Base-by-base conservation (phyloP, 148 eudicot genomes). In the Camellia lanceoleosa region DNA sequence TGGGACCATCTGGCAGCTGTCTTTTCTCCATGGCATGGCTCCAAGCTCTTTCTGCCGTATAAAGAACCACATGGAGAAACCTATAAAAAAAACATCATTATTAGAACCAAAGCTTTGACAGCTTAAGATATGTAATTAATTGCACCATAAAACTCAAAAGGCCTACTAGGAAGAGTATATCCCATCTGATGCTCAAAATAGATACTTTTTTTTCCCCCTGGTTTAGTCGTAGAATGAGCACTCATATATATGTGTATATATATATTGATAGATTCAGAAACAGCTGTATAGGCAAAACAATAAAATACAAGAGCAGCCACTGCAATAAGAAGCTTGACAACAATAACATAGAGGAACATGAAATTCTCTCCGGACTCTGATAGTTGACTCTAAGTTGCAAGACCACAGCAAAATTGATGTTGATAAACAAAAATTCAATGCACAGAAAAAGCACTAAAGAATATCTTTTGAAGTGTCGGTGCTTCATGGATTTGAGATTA, bases 11-110 rank as follows among this genome's bases (percentile, higher is more conserved):
- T 76, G 97, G 95, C 73, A 96, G 76, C 75, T 94, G 97, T 84
- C 95, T 91, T 90, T 96, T 96, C 89, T 96, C 99, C 99, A 96
- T 96, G 52, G 99, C 99, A 80, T 96, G 98, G 86, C 99, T 92
- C 98, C 99, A 96, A 70, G 99, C 99, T 86, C 98, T 92, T 91
- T 96, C 99, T 62, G 98, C 88, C 1, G 90, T 89, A 85, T 96
- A 96, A 55, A 94, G 89, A 79, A 94, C 87, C 79, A 94, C 64
- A 85, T 92, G 98, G 65, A 94, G 95, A 85, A 85, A 94, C 91
- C 98, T 94, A 76, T 18, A 77, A 49, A 56, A 68, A 59, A 68
- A 10, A 49, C 46, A 42, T 19, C 46, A 68, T 7, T 58, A 55
- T 68, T 19, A 60, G 69, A 60, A 68, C 68, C 47, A 9, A 3